phyloP scores from a whole-genome alignment of 306 rosid species.

The Citrullus colocynthis region DNA sequence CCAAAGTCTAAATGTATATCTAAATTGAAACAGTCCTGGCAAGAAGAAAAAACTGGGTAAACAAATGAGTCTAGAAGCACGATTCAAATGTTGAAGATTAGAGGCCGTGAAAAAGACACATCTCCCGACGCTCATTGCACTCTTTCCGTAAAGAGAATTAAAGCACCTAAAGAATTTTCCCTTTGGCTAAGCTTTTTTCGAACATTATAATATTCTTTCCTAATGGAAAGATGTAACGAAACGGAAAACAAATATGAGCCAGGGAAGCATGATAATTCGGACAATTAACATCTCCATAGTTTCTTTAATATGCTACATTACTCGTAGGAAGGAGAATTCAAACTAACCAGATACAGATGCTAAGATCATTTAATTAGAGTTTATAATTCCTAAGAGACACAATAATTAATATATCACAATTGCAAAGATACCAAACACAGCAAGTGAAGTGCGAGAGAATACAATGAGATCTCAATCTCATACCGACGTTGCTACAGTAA shows the following conservation, averaged over 20 bases:
- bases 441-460: background rate
- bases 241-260: background rate
- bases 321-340: background rate
- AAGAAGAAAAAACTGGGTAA: background rate
- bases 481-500: slow-evolving; percentile 1
- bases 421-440: background rate
- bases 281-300: background rate
- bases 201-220: background rate
- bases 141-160: background rate
- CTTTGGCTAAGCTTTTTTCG: background rate
- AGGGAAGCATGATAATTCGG: background rate
- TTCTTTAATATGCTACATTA: background rate
- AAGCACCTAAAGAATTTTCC: background rate
- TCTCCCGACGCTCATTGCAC: background rate
- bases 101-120: background rate
- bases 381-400: background rate
- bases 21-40: background rate
- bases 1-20: background rate
- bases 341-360: background rate
- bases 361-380: background rate
- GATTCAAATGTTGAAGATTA: background rate
- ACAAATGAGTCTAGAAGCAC: background rate
- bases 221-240: background rate
- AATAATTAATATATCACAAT: background rate
- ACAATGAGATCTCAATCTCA: slow-evolving; percentile 3